phyloP scores from a whole-genome alignment of 192 early-diverging fungal genomes.

The Chytriomyces hyalinus region DNA sequence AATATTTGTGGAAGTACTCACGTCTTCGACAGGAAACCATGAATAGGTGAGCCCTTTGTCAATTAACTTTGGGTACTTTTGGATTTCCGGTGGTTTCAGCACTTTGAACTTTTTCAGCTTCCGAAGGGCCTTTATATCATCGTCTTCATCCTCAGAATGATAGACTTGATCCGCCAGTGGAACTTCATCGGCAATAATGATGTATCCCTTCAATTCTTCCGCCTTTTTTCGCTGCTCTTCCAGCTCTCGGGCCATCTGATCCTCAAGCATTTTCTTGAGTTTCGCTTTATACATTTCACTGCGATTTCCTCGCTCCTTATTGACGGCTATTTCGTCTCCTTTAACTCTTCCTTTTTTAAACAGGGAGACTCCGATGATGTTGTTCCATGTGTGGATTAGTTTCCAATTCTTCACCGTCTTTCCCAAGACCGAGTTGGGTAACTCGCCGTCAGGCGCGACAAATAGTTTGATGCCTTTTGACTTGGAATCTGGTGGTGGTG shows the following conservation, averaged over 20 bases:
- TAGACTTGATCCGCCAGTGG: neutral
- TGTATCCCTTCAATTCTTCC: constrained; percentile 28
- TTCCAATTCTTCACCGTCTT: constrained; percentile 45
- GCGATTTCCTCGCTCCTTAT: constrained; percentile 24
- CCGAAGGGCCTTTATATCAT: constrained; percentile 19
- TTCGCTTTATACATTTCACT: constrained; percentile 52
- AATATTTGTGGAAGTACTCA: constrained; percentile 5
- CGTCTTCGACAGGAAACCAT: constrained; percentile 52
- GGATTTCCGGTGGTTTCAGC: constrained; percentile 19
- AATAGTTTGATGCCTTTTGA: neutral
- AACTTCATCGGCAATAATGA: constrained; percentile 1
- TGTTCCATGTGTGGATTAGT: constrained; percentile 31
- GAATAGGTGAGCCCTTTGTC: constrained; percentile 46
- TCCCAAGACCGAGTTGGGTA: constrained; percentile 53
- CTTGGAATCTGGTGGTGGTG: too few relatives aligned
- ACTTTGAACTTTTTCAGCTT: constrained; percentile 25
- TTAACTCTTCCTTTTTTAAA: constrained; percentile 4
- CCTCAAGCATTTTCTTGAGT: constrained; percentile 51
- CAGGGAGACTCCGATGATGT: constrained; percentile 24
- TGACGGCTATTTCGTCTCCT: constrained; percentile 17
- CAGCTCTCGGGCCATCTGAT: constrained; percentile 22
- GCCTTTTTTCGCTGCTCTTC: constrained; percentile 31
- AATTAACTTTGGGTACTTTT: constrained; percentile 41
- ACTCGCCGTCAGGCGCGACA: constrained; percentile 52
- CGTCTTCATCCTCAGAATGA: constrained; percentile 35